Evolutionary conservation across 2,329 filamentous ascomycete species (phyloP), one percentile per base, ranked within the genome.

Genomic region (Clathrospora elynae): DNA sequence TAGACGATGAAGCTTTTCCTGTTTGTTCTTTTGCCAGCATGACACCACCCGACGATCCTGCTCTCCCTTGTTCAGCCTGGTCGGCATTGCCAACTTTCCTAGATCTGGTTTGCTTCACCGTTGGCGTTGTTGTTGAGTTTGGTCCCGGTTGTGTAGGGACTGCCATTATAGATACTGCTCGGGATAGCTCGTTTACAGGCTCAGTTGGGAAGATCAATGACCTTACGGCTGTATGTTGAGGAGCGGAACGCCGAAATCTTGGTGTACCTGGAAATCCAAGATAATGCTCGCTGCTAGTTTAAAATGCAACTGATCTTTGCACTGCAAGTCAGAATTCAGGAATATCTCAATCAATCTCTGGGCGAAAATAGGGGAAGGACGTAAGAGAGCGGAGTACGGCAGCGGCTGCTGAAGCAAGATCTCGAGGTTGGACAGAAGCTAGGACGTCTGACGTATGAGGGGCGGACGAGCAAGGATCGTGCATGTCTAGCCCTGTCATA

Each of bases 391-490:
- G 33, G 17, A 30, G 38, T 37, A 33, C 12, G 35, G 23, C 20
- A n/a, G 26, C 42, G 26, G 32, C 10, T 14, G 38, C 30, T 46
- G 33, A 63, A 63, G 50, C 59, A 64, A 58, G 61, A 55, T 62
- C 42, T 66, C 40, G 45, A 59, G 50, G 58, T 66, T 53, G 59
- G 53, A 59, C 55, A 52, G 35, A 51, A 46, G 37, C 53, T 50
- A 47, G 46, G 39, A 39, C 31, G 44, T 59, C 56, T 69, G 66
- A 68, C 65, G 65, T 68, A 68, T 60, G 57, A 63, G 61, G 61
- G 55, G 53, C 53, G 52, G 45, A 41, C 39, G 23, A 45, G 42
- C 58, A 55, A 46, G 59, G 55, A 40, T 57, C 30, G 13, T 44
- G 37, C 38, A 45, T 45, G 46, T 46, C 42, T 28, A 44, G 31